Percentiles rank a stretch among this genome's conserved stretches.
Evolutionary conservation across 257 asterid genomes (phyloP).

Genomic region (Solanum neorickii): DNA sequence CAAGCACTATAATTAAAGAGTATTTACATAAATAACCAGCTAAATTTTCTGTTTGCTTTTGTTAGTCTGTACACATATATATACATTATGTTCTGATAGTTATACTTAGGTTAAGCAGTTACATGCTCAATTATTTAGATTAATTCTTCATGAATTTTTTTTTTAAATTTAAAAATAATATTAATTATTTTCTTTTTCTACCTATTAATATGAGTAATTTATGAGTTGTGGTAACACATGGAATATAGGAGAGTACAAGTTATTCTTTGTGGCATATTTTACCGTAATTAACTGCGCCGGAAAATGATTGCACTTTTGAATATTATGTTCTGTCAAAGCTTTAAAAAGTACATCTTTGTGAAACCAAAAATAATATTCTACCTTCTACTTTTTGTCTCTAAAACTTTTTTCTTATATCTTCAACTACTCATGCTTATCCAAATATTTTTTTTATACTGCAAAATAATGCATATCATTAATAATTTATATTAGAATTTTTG

Average conservation of each 20-base stretch:
- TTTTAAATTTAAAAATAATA: too few species aligned
- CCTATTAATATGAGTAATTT: not conserved
- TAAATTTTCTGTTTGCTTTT: too few species aligned
- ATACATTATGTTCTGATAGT: not conserved
- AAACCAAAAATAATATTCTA: constrained; percentile 16
- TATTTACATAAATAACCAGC: too few species aligned
- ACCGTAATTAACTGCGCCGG: constrained; percentile 64
- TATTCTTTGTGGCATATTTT: constrained; percentile 15
- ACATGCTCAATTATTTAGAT: not conserved
- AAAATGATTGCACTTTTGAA: constrained; percentile 77
- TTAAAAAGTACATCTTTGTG: constrained; percentile 1
- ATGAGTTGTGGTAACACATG: not conserved
- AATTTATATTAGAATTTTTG: not conserved
- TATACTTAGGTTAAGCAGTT: not conserved
- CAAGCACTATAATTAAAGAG: too few species aligned
- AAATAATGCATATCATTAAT: not conserved
- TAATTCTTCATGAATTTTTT: too few species aligned
- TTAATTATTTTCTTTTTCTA: too few species aligned
- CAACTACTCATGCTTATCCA: not conserved
- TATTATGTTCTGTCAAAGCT: constrained; percentile 30
- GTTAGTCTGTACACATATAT: not conserved
- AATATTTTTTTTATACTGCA: not conserved
- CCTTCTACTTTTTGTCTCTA: constrained; percentile 7
- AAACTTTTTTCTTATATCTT: not conserved
- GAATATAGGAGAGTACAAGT: not conserved